Evolutionary conservation across 2,329 filamentous ascomycete genomes (phyloP), one percentile per base, ranked within the genome.

Genomic region (Paraphaeosphaeria minitans): DNA sequence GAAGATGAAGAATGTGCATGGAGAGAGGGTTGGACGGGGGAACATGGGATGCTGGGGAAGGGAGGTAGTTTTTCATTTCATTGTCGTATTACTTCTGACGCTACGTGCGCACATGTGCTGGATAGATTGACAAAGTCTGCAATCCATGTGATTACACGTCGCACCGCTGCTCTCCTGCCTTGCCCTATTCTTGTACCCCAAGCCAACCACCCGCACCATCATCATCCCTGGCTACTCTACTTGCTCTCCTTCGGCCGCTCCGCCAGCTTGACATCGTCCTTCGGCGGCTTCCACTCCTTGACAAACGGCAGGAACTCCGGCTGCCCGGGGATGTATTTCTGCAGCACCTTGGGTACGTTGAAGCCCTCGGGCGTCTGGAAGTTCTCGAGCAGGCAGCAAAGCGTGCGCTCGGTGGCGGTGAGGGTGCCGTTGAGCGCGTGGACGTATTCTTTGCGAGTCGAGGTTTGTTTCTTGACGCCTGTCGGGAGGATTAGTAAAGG

Each of bases 341-440:
- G 60, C 54, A 77, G 63, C 16, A 77, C 74, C 58, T 75, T 64
- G 3, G 75, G 75, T 4, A 78, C 75, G 19, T 61, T 67, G 64
- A 73, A 68, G 77, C 85, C 89, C 66, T 94, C 90, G 72, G 93
- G 88, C 0, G 89, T 95, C 82, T 99, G 95, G 79, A 94, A 98
- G 80, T 98, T 99, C 81, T 99, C 95, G 41, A 99, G 85, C 45
- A 99, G 84, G 76, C 94, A 97, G 84, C 95, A 98, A 51, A 98
- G 84, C 0, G 94, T 92, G 75, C 94, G 86, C 75, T 96, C 93
- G 1, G 94, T 97, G 19, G 94, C 94, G 77, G 90, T 94, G 41
- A 97, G 67, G 55, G 73, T 97, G 62, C 91, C 90, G 80, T 97
- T 97, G 61, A 97, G 83, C 42, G 91, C 92, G 79, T 99, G 95